These are phyloP conservation scores for Phaeosphaeriaceae sp. DNA, from an alignment of 2,329 filamentous ascomycete genomes.

Conservation along the genomic window DNA sequence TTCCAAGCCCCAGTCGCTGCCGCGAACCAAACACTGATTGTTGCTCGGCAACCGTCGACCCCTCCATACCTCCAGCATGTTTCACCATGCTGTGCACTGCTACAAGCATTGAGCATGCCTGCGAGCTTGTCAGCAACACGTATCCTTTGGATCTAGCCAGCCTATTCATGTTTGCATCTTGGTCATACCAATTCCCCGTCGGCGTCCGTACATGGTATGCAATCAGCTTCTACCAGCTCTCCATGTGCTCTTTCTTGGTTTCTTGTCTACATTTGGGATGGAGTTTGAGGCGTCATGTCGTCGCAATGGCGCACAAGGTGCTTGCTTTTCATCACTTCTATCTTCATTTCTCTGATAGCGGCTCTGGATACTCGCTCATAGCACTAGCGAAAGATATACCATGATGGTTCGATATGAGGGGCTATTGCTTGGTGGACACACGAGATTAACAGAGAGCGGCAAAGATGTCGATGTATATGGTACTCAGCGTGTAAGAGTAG, in stretches of 20 bases:
- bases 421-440: slow-evolving; percentile 35
- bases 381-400: slow-evolving; percentile 40
- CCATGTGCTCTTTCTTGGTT: slow-evolving; percentile 27
- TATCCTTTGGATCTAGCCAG: slow-evolving; percentile 28
- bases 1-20: slow-evolving; percentile 26
- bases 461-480: slow-evolving; percentile 11
- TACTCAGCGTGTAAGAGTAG: slow-evolving; percentile 33
- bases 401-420: slow-evolving; percentile 34
- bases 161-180: slow-evolving; percentile 46
- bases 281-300: slow-evolving; percentile 36
- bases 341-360: slow-evolving; percentile 46
- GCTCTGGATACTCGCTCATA: slow-evolving; percentile 46
- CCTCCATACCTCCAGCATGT: neutral
- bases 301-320: slow-evolving; percentile 31
- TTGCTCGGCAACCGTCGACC: neutral
- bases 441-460: slow-evolving; percentile 13
- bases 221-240: slow-evolving; percentile 32
- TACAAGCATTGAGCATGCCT: neutral
- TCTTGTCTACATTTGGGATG: slow-evolving; percentile 33
- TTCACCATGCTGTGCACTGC: neutral
- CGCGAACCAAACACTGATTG: slow-evolving; percentile 14
- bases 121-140: slow-evolving; percentile 2
- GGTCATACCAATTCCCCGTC: slow-evolving; percentile 36
- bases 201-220: slow-evolving; percentile 47
- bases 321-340: slow-evolving; percentile 35